These are phyloP conservation scores for Podospora didyma DNA, from an alignment of 495 filamentous ascomycete species.

Conservation along the genomic window DNA sequence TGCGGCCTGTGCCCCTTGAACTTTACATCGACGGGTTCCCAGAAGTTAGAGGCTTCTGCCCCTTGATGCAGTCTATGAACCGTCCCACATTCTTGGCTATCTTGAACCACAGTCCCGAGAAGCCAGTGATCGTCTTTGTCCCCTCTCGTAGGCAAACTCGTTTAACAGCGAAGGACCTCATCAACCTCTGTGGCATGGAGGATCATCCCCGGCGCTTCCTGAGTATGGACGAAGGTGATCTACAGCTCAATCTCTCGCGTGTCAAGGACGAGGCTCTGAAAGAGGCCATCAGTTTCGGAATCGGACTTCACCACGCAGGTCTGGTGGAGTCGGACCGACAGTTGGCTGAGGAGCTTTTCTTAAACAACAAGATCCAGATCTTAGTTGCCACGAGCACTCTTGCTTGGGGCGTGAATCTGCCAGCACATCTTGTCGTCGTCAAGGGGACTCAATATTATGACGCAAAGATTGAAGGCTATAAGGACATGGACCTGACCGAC, in stretches of 20 bases:
- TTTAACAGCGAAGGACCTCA: conserved; percentile 89
- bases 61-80: conserved; percentile 99
- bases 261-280: conserved; percentile 90
- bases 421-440: conserved; percentile 93
- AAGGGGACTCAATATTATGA: conserved; percentile 99
- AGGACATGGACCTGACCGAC: conserved; percentile 98
- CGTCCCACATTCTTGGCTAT: conserved; percentile 94
- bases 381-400: conserved; percentile 94
- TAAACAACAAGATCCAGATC: conserved; percentile 97
- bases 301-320: conserved; percentile 95
- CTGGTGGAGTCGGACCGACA: conserved; percentile 91
- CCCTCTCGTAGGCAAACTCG: conserved; percentile 93
- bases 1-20: conserved; percentile 91
- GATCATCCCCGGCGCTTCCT: conserved; percentile 93
- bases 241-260: conserved; percentile 73
- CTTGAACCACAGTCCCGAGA: conserved; percentile 90
- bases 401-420: conserved; percentile 98
- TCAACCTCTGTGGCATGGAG: conserved; percentile 97
- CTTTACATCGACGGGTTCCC: conserved; percentile 98
- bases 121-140: conserved; percentile 98
- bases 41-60: conserved; percentile 90
- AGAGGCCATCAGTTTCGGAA: conserved; percentile 92
- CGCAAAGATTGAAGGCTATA: conserved; percentile 95
- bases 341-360: conserved; percentile 87
- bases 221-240: conserved; percentile 88